Base-by-base conservation (phyloP, 371 early-diverging fungal genomes). In the Smittium culicis region DNA sequence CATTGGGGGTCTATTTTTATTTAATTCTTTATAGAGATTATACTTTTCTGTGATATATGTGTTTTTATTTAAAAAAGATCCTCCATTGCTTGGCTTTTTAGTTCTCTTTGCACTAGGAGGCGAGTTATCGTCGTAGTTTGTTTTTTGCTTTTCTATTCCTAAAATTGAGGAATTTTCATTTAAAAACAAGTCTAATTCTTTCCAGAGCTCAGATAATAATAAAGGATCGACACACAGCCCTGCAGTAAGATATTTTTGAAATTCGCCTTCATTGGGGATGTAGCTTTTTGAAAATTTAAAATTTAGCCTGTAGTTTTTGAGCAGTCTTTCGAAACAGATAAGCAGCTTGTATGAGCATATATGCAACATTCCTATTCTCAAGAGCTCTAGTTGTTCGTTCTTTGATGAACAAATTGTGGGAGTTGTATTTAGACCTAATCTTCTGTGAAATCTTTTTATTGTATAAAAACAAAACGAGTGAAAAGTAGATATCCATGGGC, bases 381-480 rank as follows among this genome's bases (percentile, higher is more conserved):
- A 31, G 14, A 72, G 5, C 3, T 65, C 64, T 34, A 34, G 27
- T 30, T 71, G 74, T 78, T 80, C 75, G 2, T 54, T 62, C 25
- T 73, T 76, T 0, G 74, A 68, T 24, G 84, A 81, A 0, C 77
- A 77, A 64, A 85, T 80, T 27, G 74, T 70, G 64, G 83, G 83
- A 32, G 78, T 77, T n/a, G 58, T 34, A 0, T 64, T 25, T 54
- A 80, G 57, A 16, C 72, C 76, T 31, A 82, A 68, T 24, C 45
- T 30, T 1, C 17, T 27, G 34, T 67, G 73, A 66, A 81, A 61
- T 8, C 66, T 59, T 34, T 77, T 71, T 1, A 86, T 56, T 1
- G 84, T 63, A 1, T 72, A 67, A 24, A 74, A 72, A 67, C 86
- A 84, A 54, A 81, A 71, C n/a, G 81, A 72, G 35, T 86, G 86